A percentile compares a stretch with the other conserved stretches of the same genome.
Evolutionary conservation across 805 yeast genomes (phyloP).

Genomic region (Candida vaughaniae): DNA sequence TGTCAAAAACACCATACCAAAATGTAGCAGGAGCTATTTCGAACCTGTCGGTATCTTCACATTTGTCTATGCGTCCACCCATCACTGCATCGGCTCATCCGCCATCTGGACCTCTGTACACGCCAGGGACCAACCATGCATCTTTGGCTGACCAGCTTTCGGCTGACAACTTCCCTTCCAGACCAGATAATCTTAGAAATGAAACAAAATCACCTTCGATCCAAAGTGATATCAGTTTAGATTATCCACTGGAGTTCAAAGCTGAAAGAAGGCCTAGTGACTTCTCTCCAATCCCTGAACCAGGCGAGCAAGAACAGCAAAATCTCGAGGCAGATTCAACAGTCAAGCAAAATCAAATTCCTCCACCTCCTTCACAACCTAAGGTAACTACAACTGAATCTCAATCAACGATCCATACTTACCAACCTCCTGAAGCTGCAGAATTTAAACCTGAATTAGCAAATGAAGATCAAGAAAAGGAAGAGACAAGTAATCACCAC

Average conservation of each 20-base stretch:
- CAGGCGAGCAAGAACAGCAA: neutral
- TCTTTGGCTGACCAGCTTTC: conserved; percentile 15
- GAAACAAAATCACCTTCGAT: conserved; percentile 27
- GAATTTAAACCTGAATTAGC: conserved; percentile 3
- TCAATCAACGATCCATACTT: conserved; percentile 4
- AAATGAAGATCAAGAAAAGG: neutral
- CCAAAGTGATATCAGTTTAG: conserved; percentile 33
- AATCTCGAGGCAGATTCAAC: neutral
- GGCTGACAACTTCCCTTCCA: conserved; percentile 17
- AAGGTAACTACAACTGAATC: neutral
- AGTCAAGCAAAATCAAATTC: neutral
- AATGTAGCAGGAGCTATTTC: conserved; percentile 10
- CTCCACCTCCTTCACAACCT: neutral
- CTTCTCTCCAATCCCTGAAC: neutral
- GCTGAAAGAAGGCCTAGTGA: conserved; percentile 10
- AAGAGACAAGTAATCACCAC: neutral
- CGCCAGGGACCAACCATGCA: neutral
- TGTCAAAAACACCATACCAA: conserved; percentile 9
- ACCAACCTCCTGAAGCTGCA: neutral
- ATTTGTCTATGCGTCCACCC: conserved; percentile 1
- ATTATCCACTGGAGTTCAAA: conserved; percentile 28
- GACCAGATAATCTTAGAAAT: conserved; percentile 6
- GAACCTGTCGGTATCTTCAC: conserved; percentile 14
- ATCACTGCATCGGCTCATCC: neutral
- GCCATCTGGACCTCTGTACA: neutral